Evolutionary conservation across 2,329 filamentous ascomycete species (phyloP).

Genomic region (Cercospora brassicicola): DNA sequence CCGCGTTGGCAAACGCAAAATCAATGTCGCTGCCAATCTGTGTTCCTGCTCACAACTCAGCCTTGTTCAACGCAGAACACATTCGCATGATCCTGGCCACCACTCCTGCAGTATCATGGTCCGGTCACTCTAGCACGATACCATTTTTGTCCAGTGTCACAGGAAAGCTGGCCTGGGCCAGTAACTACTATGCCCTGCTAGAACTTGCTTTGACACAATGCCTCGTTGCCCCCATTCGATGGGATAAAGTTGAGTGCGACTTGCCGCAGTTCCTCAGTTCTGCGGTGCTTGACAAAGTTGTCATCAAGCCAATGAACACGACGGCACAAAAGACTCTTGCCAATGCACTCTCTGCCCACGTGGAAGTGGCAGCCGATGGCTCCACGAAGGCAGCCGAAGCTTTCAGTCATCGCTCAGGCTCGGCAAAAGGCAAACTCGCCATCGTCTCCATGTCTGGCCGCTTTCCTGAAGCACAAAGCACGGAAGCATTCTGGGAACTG

Average conservation of each 20-base stretch:
- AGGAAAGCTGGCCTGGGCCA: neutral
- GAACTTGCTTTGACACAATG: neutral
- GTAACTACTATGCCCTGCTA: neutral
- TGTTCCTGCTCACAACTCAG: neutral
- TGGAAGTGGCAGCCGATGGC: neutral
- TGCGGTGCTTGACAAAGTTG: neutral
- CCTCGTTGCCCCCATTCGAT: neutral
- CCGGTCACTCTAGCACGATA: neutral
- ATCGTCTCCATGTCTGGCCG: constrained; percentile 15
- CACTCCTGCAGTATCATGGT: neutral
- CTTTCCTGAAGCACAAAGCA: constrained; percentile 12
- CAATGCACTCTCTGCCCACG: neutral
- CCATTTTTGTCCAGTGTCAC: neutral
- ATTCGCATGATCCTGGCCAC: neutral
- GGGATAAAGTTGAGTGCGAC: neutral
- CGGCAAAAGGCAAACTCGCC: constrained; percentile 1
- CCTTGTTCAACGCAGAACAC: neutral
- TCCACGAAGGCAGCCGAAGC: neutral
- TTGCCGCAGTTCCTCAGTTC: neutral
- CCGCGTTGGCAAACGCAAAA: neutral
- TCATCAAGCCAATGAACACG: neutral
- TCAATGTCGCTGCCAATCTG: neutral
- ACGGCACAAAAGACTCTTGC: neutral
- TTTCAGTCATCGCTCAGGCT: neutral
- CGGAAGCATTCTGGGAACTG: constrained; percentile 24